A percentile compares a stretch with the other conserved stretches of the same genome.
Evolutionary conservation across 2,329 filamentous ascomycete species (phyloP).

Genomic region (Fusarium longipes): DNA sequence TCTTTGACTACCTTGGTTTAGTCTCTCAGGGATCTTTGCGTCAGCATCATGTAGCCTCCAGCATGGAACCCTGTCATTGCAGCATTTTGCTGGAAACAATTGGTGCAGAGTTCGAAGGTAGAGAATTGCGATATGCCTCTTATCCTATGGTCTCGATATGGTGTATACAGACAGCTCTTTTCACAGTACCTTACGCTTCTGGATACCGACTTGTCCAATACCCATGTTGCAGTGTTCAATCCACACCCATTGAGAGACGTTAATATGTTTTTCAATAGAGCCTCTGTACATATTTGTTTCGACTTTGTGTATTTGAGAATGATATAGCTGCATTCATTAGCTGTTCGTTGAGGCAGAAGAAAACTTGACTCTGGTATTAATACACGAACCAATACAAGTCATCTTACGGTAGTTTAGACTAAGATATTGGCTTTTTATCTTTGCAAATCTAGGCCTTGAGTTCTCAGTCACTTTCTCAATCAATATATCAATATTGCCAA

Average conservation of each 20-base stretch:
- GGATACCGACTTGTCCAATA: background rate
- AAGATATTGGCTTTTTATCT: background rate
- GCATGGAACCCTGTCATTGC: constrained; percentile 35
- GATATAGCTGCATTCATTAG: background rate
- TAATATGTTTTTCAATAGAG: background rate
- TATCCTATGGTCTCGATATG: background rate
- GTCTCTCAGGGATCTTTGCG: constrained; percentile 32
- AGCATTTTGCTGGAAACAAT: constrained; percentile 12
- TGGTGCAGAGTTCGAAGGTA: background rate
- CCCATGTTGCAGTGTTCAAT: background rate
- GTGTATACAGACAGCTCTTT: background rate
- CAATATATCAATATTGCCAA: background rate
- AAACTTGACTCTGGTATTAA: background rate
- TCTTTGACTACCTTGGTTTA: constrained; percentile 15
- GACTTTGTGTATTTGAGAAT: background rate
- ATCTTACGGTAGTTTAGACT: background rate
- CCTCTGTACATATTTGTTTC: background rate
- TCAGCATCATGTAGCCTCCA: constrained; percentile 33
- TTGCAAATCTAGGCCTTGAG: background rate
- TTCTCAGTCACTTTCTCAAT: background rate
- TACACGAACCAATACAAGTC: background rate
- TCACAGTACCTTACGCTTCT: background rate
- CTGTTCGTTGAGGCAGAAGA: background rate
- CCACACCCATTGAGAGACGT: background rate
- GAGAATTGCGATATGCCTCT: background rate